A percentile compares a stretch with the other conserved stretches of the same genome.
These are phyloP conservation scores for Penicillium cataractarum DNA, from an alignment of 495 filamentous ascomycete genomes.

Conservation along the genomic window DNA sequence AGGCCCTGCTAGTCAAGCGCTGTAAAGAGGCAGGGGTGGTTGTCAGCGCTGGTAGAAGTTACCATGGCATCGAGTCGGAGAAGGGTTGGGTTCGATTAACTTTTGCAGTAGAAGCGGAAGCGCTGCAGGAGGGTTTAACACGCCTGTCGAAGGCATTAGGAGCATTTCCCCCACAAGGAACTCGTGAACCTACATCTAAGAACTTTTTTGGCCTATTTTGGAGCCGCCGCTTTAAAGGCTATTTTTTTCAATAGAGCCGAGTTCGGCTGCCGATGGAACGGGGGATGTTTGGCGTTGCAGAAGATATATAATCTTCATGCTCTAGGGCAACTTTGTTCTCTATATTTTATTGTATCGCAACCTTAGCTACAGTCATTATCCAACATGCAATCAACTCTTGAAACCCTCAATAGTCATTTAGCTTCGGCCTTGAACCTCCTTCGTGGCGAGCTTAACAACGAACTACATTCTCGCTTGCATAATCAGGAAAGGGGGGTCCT, in stretches of 20 bases:
- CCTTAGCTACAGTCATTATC: not conserved
- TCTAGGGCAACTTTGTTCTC: not conserved
- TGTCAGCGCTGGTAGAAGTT: not conserved
- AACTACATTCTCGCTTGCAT: not conserved
- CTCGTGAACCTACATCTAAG: not conserved
- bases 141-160: not conserved
- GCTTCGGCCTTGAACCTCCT: not conserved
- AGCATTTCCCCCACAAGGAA: not conserved
- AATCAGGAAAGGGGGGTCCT: not conserved
- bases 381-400: not conserved
- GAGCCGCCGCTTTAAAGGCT: not conserved
- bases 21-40: not conserved
- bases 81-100: not conserved
- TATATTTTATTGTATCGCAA: not conserved
- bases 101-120: not conserved
- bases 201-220: not conserved
- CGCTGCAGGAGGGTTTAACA: not conserved
- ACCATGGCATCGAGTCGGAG: not conserved
- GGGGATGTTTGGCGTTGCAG: not conserved
- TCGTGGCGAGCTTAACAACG: not conserved
- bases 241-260: not conserved
- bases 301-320: not conserved
- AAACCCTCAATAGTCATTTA: not conserved
- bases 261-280: not conserved
- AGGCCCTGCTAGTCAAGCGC: not conserved